A percentile compares a stretch with the other conserved stretches of the same genome.
phyloP scores from a whole-genome alignment of 768 basidiomycete species.

The Podaxis sp. region DNA sequence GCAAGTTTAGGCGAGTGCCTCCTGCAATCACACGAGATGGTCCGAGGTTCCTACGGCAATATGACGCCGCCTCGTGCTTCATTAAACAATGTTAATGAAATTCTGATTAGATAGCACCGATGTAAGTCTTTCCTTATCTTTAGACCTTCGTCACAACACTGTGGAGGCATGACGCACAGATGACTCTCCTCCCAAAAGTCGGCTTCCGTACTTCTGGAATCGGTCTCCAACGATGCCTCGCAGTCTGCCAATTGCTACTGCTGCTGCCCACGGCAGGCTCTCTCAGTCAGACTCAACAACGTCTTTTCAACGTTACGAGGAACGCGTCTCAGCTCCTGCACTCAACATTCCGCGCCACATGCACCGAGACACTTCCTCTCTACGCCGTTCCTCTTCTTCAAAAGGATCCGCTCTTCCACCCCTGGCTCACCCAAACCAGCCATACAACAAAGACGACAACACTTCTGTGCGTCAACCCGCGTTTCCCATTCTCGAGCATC shows the following conservation, averaged over 20 bases:
- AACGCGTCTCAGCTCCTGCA: not conserved
- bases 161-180: constrained; percentile 1
- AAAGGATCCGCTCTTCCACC: not conserved
- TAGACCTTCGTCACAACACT: not conserved
- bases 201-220: not conserved
- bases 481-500: not conserved
- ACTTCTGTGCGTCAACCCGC: not conserved
- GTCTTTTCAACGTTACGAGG: not conserved
- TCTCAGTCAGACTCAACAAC: not conserved
- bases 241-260: not conserved
- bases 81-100: no score
- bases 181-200: not conserved
- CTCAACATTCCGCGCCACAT: not conserved
- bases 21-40: no score
- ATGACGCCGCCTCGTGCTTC: no score
- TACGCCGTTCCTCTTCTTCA: not conserved
- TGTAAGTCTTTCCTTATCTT: no score
- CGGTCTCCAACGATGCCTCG: not conserved
- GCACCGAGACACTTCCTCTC: not conserved
- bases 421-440: not conserved
- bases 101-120: no score
- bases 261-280: not conserved
- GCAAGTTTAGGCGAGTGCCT: no score
- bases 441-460: not conserved
- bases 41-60: no score